Base-by-base conservation (phyloP, 768 basidiomycete species). In the Auricularia auricula-judae region DNA sequence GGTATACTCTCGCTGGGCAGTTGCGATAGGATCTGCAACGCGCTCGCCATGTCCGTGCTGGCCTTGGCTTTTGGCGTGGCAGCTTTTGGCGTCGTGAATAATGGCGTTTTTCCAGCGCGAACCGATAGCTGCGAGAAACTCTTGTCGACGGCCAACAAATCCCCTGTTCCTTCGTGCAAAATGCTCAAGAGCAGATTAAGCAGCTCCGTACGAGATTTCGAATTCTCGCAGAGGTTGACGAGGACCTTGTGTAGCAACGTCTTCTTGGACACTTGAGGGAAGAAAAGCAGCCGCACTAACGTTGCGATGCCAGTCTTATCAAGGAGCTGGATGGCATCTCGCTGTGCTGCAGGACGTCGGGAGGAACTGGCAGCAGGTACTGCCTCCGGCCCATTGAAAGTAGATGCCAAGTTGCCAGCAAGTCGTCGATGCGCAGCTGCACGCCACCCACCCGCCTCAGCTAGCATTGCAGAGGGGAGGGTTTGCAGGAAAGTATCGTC, bases 131-230 rank as follows among this genome's bases (percentile, higher is more conserved):
- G 94, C 2, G 92, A 82, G 74, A 97, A 95, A 72, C 91, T 93
- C 72, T 88, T 91, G 76, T 98, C 97, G 23, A 98, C 91, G 1
- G 90, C 86, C 1, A 87, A 86, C 34, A 96, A 81, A 74, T 98
- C 97, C 18, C 91, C 93, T 2, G 94, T 88, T 14, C 96, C 96
- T 69, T 96, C 97, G 74, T 98, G 94, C 4, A 98, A 78, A 66
- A 98, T 92, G 66, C 85, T 88, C n/a, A 99, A 81, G 23, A 99
- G 83, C 14, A 98, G 82, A 71, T 95, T 97, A 80, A 99, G 91
- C 29, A 98, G 79, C 69, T 99, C 97, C 4, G 85, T 86, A 21
- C 97, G 84, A 0, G 96, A 94, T 71, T 89, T 91, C 2, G 85
- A 78, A 72, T 99, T 99, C 76, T 98, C 95, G 77, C 94, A 99